Base-by-base conservation (phyloP, 208 protist species). In the Leptomonas pyrrhocoris region DNA sequence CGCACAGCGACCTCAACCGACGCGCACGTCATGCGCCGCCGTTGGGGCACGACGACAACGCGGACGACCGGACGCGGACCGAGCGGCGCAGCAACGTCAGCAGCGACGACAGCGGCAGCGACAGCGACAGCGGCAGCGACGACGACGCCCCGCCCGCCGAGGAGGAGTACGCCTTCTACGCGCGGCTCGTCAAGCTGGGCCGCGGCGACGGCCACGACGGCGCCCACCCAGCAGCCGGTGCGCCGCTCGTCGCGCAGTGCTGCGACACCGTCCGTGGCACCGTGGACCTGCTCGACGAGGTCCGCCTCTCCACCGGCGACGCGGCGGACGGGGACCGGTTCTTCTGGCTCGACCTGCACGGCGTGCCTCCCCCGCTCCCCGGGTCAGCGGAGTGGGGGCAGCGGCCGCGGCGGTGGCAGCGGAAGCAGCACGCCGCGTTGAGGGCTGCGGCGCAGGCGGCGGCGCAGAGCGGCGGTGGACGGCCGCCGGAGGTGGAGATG, bases 331-430 rank as follows among this genome's bases (percentile, higher is more conserved):
- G 31, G 30, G 19, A 36, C n/a, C 36, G 16, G 28, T 79, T 79
- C 46, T 68, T 79, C 56, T 79, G 74, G 74, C 61, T 79, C n/a
- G 74, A 79, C 56, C 74, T 79, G 25, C 74, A 79, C 36, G 74
- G 74, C 28, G 74, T 79, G 54, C 67, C 74, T 8, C 68, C 53
- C 2, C 73, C 57, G 16, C 50, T 46, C 21, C 69, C 50, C 15
- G 38, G 55, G 28, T 48, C 55, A 30, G 19, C 55, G n/a, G 55
- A 42, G n/a, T 60, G 55, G 55, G 36, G 55, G 9, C 28, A 38
- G 23, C 43, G 48, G 12, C 45, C 49, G 36, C 46, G 40, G n/a
- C 27, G 16, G 46, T 58, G 69, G 34, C 28, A 68, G 36, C 42
- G 38, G 8, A 9, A 30, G 31, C 34, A 43, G 45, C 19, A 69